Evolutionary conservation across 1,139 yeast species (phyloP).

Genomic region (Taphrina communis): DNA sequence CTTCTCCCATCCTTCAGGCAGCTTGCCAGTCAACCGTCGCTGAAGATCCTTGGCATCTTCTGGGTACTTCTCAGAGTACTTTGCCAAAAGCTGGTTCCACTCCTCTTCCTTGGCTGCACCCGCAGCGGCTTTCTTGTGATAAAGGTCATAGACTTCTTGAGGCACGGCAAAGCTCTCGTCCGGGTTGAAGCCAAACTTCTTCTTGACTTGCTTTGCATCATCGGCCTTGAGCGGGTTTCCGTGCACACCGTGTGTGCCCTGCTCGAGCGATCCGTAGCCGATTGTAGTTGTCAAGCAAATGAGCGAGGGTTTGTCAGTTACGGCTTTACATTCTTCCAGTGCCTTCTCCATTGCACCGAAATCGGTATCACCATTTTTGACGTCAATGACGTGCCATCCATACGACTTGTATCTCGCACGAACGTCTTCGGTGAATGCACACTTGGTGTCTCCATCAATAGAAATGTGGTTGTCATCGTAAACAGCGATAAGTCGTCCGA

Average conservation of each 20-base stretch:
- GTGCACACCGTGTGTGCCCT: conserved; percentile 93
- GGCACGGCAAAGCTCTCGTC: conserved; percentile 79
- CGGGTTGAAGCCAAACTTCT: conserved; percentile 87
- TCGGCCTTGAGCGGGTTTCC: conserved; percentile 97
- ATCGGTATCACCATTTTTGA: conserved; percentile 82
- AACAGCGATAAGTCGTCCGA: conserved; percentile 91
- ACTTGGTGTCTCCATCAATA: conserved; percentile 90
- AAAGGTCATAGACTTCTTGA: conserved; percentile 77
- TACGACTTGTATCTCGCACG: conserved; percentile 82
- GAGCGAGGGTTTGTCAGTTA: conserved; percentile 81
- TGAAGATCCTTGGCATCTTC: conserved; percentile 76
- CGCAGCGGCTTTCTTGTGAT: conserved; percentile 62
- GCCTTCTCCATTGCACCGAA: conserved; percentile 74
- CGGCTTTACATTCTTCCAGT: conserved; percentile 59
- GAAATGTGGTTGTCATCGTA: conserved; percentile 98
- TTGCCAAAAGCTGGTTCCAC: conserved; percentile 71
- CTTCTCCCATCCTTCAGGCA: conserved; percentile 85
- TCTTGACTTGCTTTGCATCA: conserved; percentile 86
- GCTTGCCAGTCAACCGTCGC: conserved; percentile 80
- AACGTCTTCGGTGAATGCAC: conserved; percentile 96
- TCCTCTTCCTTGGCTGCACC: conserved; percentile 70
- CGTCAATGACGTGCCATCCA: conserved; percentile 89
- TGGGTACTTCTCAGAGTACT: conserved; percentile 75
- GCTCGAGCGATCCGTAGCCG: conserved; percentile 87
- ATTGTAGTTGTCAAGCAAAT: conserved; percentile 89